Base-by-base conservation (phyloP, 768 basidiomycete species). In the Boletus pseudo-olivaceus region DNA sequence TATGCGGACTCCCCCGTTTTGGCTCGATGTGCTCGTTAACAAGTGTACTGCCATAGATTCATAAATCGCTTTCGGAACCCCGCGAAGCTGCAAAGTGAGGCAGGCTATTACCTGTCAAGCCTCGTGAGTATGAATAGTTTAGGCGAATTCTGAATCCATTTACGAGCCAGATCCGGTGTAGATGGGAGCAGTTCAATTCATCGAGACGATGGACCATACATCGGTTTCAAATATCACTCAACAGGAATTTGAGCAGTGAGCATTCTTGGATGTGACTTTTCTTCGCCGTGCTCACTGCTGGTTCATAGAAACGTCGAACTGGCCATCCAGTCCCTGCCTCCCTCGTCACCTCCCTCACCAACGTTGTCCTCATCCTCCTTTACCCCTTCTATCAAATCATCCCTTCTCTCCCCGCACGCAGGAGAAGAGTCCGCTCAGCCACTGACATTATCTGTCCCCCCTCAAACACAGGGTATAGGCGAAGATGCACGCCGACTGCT, bases 141-240 rank as follows among this genome's bases (percentile, higher is more conserved):
- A 8, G 7, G 30, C 5, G 8, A 56, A 5, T 11, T 49, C 14
- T 19, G 10, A 40, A 41, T 47, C 50, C 20, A 17, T 47, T 55
- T 11, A 59, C 59, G 41, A 47, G 40, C 44, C 26, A 44, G 55
- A 44, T 56, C 37, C 30, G 7, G 5, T 8, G 11, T 57, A 98
- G 93, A 95, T 89, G 83, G 97, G 93, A 4, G 93, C 97, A 2
- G 91, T 98, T 34, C 90, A 92, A 1, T 99, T 98, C 68, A 94
- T 99, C 57, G 97, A 99, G 72, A 91, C 93, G 0, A 94, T 99
- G 92, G 97, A 98, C 67, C 90, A 95, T 54, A 88, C 93, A 0
- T 90, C 90, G 8, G 74, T 99, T 40, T 96, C 93, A n/a, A 87
- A 90, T 62, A 98, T 98, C 57, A 83, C 90, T 1, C 90, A 93